Evolutionary conservation across 495 filamentous ascomycete species (phyloP), one percentile per base, ranked within the genome.

Genomic region (Recurvomyces mirabilis): DNA sequence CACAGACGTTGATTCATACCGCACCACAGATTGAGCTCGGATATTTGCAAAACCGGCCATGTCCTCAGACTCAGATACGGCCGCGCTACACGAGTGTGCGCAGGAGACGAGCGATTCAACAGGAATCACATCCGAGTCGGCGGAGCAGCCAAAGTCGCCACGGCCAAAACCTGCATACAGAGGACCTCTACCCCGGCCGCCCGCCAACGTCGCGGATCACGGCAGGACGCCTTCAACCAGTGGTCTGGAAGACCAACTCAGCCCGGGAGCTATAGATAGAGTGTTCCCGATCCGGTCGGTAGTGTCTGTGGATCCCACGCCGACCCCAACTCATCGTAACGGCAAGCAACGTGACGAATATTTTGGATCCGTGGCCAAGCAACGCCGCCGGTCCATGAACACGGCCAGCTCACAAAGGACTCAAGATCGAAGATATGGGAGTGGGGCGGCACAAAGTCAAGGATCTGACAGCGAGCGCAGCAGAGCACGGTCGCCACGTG

Each of bases 261-360:
- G 63, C 26, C 65, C 66, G 19, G 65, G 65, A 31, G 57, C 59
- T 14, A 61, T 68, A 7, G 82, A 89, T 53, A 72, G 82, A 20
- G 80, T 93, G 17, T 93, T 87, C 45, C 86, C 86, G 11, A 82
- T 93, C n/a, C 74, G 81, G 26, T 88, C 82, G 11, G 78, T 84
- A 20, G 73, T 93, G 19, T 82, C 78, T 9, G 79, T 93, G 21
- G 78, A 82, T 50, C 72, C 79, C 28, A 58, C 63, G 2, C 54
- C 65, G 20, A 64, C 69, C 6, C 70, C 62, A 18, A 49, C 55
- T 6, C 32, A 46, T 17, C 49, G 51, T 5, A 23, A 34, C 9
- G 52, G 34, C 43, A 30, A 13, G 6, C 36, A 45, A 26, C 47
- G 52, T 62, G 35, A 46, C 48, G 33, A 23, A n/a, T 57, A 61